Conservation (phyloP, 441 rosid genomes). For the Euphorbia celastroides region DNA sequence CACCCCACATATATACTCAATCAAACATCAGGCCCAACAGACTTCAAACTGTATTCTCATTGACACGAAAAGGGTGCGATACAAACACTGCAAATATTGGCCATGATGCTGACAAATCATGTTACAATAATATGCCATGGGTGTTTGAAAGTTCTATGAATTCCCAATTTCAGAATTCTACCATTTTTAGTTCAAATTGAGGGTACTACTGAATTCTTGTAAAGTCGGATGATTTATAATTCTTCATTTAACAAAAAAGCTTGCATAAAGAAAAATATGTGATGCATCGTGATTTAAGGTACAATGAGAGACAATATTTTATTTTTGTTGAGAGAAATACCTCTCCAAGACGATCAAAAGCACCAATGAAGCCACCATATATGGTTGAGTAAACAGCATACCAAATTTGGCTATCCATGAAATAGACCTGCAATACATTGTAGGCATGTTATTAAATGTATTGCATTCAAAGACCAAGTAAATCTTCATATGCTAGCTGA, state of each 20-base stretch:
- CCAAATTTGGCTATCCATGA: conserved; percentile 99
- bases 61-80: not conserved
- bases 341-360: conserved; percentile 98
- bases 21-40: no score
- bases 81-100: not conserved
- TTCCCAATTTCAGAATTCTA: not conserved
- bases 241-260: conserved; percentile 2
- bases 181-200: not conserved
- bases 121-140: not conserved
- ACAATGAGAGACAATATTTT: not conserved
- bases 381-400: conserved; percentile 83
- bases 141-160: not conserved
- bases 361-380: conserved; percentile 92
- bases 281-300: not conserved
- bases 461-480: conserved; percentile 5
- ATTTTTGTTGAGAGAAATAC: conserved; percentile 32
- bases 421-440: conserved; percentile 63
- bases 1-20: no score
- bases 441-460: conserved; percentile 19
- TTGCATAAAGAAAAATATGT: not conserved
- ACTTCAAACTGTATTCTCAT: not conserved
- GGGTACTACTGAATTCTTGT: not conserved
- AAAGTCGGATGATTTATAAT: not conserved
- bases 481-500: conserved; percentile 9
- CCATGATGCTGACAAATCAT: not conserved